phyloP scores from a whole-genome alignment of 2,329 filamentous ascomycete species.

The Zopfia rhizophila region DNA sequence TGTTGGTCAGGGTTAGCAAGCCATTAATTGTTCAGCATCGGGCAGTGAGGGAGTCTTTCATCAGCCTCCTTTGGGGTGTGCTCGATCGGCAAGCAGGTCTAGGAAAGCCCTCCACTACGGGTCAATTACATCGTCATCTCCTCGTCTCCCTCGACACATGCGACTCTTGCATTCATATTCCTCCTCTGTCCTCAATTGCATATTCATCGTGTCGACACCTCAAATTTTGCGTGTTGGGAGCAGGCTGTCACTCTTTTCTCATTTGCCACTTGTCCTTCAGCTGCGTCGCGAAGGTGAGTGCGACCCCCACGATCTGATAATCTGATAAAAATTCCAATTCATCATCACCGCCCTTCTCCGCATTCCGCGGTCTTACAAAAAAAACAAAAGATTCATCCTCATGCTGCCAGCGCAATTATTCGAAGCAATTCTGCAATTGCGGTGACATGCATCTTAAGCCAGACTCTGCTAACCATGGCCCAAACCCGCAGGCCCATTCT shows the following conservation, averaged over 20 bases:
- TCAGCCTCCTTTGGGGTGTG: no score
- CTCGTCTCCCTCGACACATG: no score
- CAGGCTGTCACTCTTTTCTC: constrained; percentile 29
- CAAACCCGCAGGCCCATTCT: constrained; percentile 27
- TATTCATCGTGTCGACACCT: constrained; percentile 24
- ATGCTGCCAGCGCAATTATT: not conserved
- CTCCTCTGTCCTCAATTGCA: no score
- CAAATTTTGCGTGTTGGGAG: constrained; percentile 7
- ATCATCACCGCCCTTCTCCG: constrained; percentile 19
- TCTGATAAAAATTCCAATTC: constrained; percentile 13
- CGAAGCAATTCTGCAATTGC: constrained; percentile 2
- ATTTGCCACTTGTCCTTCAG: constrained; percentile 20
- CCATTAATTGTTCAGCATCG: no score
- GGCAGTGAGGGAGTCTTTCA: no score
- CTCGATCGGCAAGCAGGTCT: no score
- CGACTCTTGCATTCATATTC: no score
- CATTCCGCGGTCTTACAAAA: constrained; percentile 22
- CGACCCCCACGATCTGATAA: constrained; percentile 44
- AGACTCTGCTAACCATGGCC: constrained; percentile 41
- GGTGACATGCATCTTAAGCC: constrained; percentile 15
- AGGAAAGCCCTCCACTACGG: no score
- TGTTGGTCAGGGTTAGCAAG: no score
- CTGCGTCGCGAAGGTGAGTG: constrained; percentile 24
- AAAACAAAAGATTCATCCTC: constrained; percentile 11
- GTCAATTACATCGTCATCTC: no score